These are phyloP conservation scores for Backusella circina DNA, from an alignment of 192 early-diverging fungal genomes.

Conservation along the genomic window DNA sequence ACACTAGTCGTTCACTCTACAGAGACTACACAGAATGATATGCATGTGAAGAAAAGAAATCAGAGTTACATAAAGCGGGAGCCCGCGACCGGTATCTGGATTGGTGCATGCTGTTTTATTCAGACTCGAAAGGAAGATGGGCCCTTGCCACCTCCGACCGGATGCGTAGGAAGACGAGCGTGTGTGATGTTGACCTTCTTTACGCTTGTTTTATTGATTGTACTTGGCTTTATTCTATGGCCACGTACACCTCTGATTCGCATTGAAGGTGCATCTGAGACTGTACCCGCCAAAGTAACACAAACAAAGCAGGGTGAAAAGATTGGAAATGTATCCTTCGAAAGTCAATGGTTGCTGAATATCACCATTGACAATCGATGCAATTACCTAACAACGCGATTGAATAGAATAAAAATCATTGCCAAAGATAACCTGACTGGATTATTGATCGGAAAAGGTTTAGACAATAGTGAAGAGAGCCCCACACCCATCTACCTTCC, in stretches of 20 bases:
- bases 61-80: not conserved
- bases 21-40: not conserved
- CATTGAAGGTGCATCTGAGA: constrained; percentile 10
- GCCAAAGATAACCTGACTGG: constrained; percentile 19
- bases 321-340: constrained; percentile 17
- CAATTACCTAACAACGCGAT: constrained; percentile 21
- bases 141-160: not conserved
- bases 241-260: constrained; percentile 19
- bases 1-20: not conserved
- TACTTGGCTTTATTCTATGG: constrained; percentile 15
- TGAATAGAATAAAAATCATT: constrained; percentile 9
- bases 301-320: constrained; percentile 7
- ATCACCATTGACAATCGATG: constrained; percentile 21
- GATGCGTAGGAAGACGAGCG: not conserved
- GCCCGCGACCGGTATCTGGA: not conserved
- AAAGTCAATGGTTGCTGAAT: constrained; percentile 20
- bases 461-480: not conserved
- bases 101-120: not conserved
- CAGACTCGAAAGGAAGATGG: not conserved
- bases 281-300: not conserved
- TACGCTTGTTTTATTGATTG: not conserved
- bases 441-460: constrained; percentile 20
- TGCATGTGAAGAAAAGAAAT: not conserved
- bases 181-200: constrained; percentile 9
- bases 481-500: not conserved